Evolutionary conservation across 768 basidiomycete species (phyloP), one percentile per base, ranked within the genome.

Genomic region (Calvatia gigantea): DNA sequence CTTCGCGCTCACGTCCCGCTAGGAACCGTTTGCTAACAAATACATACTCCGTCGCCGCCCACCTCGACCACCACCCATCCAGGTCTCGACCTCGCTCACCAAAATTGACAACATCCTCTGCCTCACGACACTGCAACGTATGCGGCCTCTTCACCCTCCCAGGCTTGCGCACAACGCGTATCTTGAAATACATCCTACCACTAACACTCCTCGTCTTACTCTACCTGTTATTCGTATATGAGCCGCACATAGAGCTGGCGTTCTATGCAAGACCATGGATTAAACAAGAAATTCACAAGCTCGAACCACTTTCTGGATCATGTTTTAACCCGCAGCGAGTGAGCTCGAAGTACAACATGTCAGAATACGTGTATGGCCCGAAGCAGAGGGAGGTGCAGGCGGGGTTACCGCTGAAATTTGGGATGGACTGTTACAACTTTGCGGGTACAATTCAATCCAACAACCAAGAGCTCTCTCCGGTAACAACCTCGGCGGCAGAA

Each of bases 381-480:
- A 84, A 84, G 64, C 67, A 68, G 58, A 85, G 82, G 31, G 85
- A 89, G 58, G 78, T 97, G 8, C 88, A 95, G 54, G 84, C 92
- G 0, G 94, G 94, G 15, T 75, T 92, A 60, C 75, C 84, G 2
- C 76, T 98, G 76, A 79, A 81, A 50, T 76, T 90, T 59, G 90
- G 90, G 33, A 75, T 91, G 75, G 90, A 94, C 67, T 98, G 96
- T 71, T 98, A 95, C 66, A 85, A 93, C 66, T 95, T 94, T 69
- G 89, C 94, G 2, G 86, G 87, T 12, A 94, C 92, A 14, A 81
- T 98, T 21, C 83, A 80, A 5, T 21, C 19, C 5, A 6, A 19
- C 19, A 11, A 12, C 11, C 3, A 12, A 6, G 8, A 11, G 17
- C 9, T 11, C 11, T 12, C 6, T 8, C 19, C 41, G 7, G 9